Percentiles rank a stretch among this genome's conserved stretches.
These are phyloP conservation scores for Magnaporthiopsis incrustans DNA, from an alignment of 2,329 filamentous ascomycete species.

Conservation along the genomic window DNA sequence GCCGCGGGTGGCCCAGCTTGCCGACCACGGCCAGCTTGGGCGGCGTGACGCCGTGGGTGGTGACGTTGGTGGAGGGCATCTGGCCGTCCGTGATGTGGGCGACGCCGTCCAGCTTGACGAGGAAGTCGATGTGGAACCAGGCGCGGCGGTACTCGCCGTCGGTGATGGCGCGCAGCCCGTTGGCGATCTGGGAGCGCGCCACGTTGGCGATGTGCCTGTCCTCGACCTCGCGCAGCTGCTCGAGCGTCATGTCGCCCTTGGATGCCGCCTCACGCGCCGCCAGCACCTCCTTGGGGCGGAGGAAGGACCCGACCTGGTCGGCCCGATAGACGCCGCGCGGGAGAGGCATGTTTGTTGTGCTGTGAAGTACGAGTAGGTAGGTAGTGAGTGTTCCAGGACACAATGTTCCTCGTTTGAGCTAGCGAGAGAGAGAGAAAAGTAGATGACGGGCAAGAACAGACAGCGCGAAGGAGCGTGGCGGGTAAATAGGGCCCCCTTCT, in stretches of 20 bases:
- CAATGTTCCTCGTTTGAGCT: too few relatives aligned
- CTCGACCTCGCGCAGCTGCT: constrained; percentile 41
- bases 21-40: constrained; percentile 45
- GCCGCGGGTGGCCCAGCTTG: constrained; percentile 43
- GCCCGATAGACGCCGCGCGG: constrained; percentile 38
- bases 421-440: not conserved
- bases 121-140: constrained; percentile 52
- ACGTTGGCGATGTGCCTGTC: constrained; percentile 51
- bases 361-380: not conserved
- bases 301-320: constrained; percentile 67
- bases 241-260: constrained; percentile 29
- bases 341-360: constrained; percentile 6
- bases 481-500: not conserved
- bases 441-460: not conserved
- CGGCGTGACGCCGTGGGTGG: constrained; percentile 42
- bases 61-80: constrained; percentile 32
- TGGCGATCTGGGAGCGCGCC: constrained; percentile 49
- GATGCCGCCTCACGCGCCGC: constrained; percentile 32
- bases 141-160: constrained; percentile 50
- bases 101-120: constrained; percentile 44
- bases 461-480: not conserved
- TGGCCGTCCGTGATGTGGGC: constrained; percentile 30
- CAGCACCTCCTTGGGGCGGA: constrained; percentile 59
- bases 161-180: constrained; percentile 48
- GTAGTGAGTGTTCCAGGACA: not conserved